These are phyloP conservation scores for Stagonosporopsis rhizophila DNA, from an alignment of 2,329 filamentous ascomycete species.

Conservation along the genomic window DNA sequence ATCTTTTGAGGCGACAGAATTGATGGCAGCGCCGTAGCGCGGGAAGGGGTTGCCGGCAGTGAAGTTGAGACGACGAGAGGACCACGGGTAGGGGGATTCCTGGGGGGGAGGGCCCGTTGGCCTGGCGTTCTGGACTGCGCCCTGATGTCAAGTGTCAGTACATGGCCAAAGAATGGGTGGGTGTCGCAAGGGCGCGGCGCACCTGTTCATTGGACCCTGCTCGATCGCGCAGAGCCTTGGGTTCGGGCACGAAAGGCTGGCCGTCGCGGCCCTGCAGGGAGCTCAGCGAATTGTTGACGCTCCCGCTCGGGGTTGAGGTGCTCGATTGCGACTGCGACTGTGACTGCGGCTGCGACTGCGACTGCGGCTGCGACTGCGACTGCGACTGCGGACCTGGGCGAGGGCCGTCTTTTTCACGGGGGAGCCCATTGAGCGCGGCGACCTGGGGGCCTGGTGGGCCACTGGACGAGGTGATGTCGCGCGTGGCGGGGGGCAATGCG, in stretches of 20 bases:
- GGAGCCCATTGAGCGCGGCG: conserved; percentile 43
- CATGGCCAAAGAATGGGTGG: too few relatives aligned
- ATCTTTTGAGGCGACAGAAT: conserved; percentile 90
- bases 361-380: too few relatives aligned
- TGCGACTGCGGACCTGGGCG: conserved; percentile 20
- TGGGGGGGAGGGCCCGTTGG: conserved; percentile 58
- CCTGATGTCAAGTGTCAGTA: conserved; percentile 23
- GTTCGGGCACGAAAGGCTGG: conserved; percentile 67
- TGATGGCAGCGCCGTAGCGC: conserved; percentile 95
- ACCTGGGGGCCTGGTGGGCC: conserved; percentile 52
- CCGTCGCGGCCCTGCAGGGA: conserved; percentile 65
- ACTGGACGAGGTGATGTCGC: conserved; percentile 65
- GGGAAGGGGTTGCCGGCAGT: conserved; percentile 91
- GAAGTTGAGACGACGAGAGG: conserved; percentile 85
- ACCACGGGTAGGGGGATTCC: conserved; percentile 95
- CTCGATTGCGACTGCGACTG: conserved; percentile 38
- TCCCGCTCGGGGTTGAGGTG: conserved; percentile 77
- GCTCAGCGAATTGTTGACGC: conserved; percentile 69
- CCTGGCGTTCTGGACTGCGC: conserved; percentile 30
- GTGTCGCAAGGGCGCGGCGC: conserved; percentile 21
- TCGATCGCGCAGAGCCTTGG: conserved; percentile 65
- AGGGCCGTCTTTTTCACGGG: conserved; percentile 47
- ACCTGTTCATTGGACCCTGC: conserved; percentile 64
- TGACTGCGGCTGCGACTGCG: conserved; percentile 18
- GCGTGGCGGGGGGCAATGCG: conserved; percentile 61